A percentile compares a stretch with the other conserved stretches of the same genome.
phyloP scores from a whole-genome alignment of 345 rosid species.

The Lepidium sativum region DNA sequence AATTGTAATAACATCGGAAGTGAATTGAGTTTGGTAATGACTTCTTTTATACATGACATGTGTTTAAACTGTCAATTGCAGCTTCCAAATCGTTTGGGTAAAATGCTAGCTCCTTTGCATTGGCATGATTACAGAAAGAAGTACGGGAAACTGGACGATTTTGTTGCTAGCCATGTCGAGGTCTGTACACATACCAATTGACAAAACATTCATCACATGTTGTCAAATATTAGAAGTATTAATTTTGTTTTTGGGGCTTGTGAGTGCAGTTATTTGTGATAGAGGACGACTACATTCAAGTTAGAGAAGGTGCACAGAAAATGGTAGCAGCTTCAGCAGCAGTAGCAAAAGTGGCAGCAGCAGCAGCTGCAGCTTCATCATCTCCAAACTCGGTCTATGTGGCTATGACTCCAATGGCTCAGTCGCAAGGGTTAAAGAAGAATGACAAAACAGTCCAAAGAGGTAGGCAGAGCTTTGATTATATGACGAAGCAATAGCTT shows the following conservation, averaged over 20 bases:
- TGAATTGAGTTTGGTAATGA: neutral
- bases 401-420: constrained; percentile 95
- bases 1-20: neutral
- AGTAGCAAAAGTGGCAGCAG: constrained; percentile 40
- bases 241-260: neutral
- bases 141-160: constrained; percentile 89
- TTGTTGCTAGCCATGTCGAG: constrained; percentile 70
- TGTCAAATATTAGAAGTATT: no score
- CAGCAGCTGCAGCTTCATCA: constrained; percentile 58
- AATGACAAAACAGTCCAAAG: constrained; percentile 34
- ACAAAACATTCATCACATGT: neutral
- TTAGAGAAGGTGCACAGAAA: constrained; percentile 89
- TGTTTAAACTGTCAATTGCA: constrained; percentile 25
- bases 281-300: constrained; percentile 79
- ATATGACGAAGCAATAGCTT: constrained; percentile 7
- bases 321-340: constrained; percentile 78
- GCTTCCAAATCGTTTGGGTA: constrained; percentile 95
- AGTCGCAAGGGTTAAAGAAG: constrained; percentile 56
- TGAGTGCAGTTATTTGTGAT: constrained; percentile 64
- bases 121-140: constrained; percentile 94
- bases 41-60: neutral
- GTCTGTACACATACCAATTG: constrained; percentile 28
- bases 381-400: constrained; percentile 59
- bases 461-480: constrained; percentile 18
- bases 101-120: constrained; percentile 92